Evolutionary conservation across 2,329 filamentous ascomycete species (phyloP).

Genomic region (Penicillium sp.): DNA sequence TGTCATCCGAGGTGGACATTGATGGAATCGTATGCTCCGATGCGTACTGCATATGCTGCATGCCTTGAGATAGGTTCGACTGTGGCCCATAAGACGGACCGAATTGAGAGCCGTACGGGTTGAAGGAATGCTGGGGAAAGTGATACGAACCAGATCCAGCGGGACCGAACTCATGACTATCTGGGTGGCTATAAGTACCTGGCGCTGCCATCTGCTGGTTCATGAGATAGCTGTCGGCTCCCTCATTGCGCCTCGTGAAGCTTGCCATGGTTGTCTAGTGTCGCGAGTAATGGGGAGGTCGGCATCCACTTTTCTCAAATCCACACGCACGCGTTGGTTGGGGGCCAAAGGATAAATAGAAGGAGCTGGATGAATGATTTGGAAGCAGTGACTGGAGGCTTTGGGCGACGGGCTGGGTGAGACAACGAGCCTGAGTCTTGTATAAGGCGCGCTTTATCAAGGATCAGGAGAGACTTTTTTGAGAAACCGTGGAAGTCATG

Average conservation of each 20-base stretch:
- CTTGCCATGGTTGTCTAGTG: conserved; percentile 34
- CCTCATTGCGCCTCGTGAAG: conserved; percentile 39
- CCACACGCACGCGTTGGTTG: background rate
- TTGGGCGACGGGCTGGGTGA: background rate
- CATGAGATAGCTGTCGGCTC: conserved; percentile 33
- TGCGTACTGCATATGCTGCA: conserved; percentile 32
- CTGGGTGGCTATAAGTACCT: conserved; percentile 29
- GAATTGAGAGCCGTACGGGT: conserved; percentile 36
- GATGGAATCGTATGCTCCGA: conserved; percentile 32
- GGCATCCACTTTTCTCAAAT: background rate
- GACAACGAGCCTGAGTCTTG: background rate
- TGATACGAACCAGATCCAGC: conserved; percentile 30
- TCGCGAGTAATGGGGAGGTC: background rate
- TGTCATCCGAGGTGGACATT: conserved; percentile 32
- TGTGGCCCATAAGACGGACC: conserved; percentile 35
- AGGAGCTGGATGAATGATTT: background rate
- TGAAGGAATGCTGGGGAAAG: conserved; percentile 34
- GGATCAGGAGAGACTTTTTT: background rate
- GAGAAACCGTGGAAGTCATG: conserved; percentile 2
- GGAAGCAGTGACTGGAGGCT: background rate
- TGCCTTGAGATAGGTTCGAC: conserved; percentile 27
- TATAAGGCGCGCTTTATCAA: background rate
- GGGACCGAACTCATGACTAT: conserved; percentile 30
- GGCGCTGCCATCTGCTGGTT: conserved; percentile 33
- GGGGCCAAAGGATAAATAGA: background rate